These are phyloP conservation scores for Cryptococcus deneoformans DNA, from an alignment of 1,284 basidiomycete genomes.

Conservation along the genomic window DNA sequence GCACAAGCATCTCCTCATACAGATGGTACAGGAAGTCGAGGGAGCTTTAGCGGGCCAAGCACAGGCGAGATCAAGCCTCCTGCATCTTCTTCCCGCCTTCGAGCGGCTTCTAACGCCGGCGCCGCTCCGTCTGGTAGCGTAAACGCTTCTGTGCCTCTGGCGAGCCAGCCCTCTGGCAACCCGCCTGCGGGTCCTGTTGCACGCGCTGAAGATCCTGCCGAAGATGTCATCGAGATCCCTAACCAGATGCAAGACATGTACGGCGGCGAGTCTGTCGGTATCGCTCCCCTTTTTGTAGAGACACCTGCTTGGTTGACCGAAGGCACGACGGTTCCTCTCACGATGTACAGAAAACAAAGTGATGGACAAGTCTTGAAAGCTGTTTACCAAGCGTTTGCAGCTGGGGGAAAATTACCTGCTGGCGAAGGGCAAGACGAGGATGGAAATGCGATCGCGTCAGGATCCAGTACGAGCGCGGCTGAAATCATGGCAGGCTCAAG, in stretches of 20 bases:
- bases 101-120: conserved; percentile 1
- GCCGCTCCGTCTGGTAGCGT: neutral
- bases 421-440: neutral
- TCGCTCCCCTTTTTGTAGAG: conserved; percentile 30
- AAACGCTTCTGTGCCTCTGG: neutral
- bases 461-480: neutral
- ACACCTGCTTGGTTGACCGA: conserved; percentile 34
- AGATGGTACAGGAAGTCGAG: neutral
- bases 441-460: neutral
- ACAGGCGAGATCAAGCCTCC: neutral
- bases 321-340: conserved; percentile 17
- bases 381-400: conserved; percentile 28
- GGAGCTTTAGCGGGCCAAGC: conserved; percentile 1
- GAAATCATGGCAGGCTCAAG: neutral
- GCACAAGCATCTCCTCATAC: neutral
- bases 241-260: conserved; percentile 24
- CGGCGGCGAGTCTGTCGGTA: conserved; percentile 21
- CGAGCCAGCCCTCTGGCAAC: conserved; percentile 4
- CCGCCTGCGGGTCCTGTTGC: conserved; percentile 3
- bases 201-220: conserved; percentile 6
- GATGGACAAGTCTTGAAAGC: conserved; percentile 26
- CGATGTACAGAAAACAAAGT: conserved; percentile 31
- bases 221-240: conserved; percentile 21
- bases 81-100: neutral
- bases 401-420: neutral